phyloP scores from a whole-genome alignment of 2,329 filamentous ascomycete species.

The Pyricularia sp. region DNA sequence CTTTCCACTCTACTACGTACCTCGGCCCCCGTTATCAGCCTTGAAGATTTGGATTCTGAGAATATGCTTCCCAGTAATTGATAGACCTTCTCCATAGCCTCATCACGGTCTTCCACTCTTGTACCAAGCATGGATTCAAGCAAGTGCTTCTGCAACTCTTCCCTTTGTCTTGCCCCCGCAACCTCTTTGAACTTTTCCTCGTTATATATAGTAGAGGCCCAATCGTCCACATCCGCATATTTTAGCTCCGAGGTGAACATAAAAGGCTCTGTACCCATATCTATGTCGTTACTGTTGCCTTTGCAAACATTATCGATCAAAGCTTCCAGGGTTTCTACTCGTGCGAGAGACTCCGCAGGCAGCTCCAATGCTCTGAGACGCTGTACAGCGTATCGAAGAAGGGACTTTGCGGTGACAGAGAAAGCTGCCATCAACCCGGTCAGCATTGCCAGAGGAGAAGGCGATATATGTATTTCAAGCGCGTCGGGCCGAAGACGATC shows the following conservation, averaged over 20 bases:
- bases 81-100: not conserved
- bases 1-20: not conserved
- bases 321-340: not conserved
- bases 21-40: not conserved
- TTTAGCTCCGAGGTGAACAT: not conserved
- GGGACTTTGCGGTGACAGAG: not conserved
- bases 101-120: not conserved
- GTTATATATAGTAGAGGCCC: too few species aligned
- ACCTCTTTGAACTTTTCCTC: not conserved
- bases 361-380: not conserved
- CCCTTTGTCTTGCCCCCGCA: too few species aligned
- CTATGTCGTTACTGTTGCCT: not conserved
- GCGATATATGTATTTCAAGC: too few species aligned
- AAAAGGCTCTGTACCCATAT: not conserved
- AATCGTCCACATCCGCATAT: too few species aligned
- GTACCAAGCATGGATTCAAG: not conserved
- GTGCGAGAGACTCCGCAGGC: not conserved
- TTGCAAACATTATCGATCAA: not conserved
- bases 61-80: not conserved
- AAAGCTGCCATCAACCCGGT: slow-evolving; percentile 3
- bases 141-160: not conserved
- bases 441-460: too few species aligned
- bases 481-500: too few species aligned
- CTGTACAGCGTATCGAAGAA: not conserved
- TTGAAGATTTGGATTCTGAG: not conserved